A percentile compares a stretch with the other conserved stretches of the same genome.
Evolutionary conservation across 1,284 basidiomycete genomes (phyloP).

Genomic region (Tylopilus sp.): DNA sequence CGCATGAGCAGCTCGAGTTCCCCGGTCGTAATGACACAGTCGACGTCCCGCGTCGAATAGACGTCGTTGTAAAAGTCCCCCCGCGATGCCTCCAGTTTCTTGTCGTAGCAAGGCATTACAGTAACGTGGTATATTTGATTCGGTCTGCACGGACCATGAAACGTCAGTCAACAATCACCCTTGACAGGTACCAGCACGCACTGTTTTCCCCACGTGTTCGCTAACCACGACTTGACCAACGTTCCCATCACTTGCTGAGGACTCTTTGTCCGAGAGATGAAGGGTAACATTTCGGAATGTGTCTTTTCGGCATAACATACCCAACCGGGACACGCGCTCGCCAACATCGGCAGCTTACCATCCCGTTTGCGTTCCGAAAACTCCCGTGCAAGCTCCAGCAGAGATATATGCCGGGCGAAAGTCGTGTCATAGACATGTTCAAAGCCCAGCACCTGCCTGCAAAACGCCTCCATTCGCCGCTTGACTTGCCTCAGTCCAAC

Average conservation of each 20-base stretch:
- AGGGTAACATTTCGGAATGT: slow-evolving; percentile 89
- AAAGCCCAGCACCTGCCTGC: slow-evolving; percentile 59
- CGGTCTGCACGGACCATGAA: slow-evolving; percentile 45
- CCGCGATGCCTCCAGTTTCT: slow-evolving; percentile 96
- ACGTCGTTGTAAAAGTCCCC: slow-evolving; percentile 83
- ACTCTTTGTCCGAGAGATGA: slow-evolving; percentile 85
- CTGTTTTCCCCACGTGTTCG: slow-evolving; percentile 57
- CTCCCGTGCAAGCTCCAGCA: slow-evolving; percentile 81
- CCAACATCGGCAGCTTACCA: slow-evolving; percentile 79
- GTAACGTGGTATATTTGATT: slow-evolving; percentile 91
- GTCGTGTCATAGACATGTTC: slow-evolving; percentile 88
- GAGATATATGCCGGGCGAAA: slow-evolving; percentile 85
- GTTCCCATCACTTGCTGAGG: slow-evolving; percentile 94
- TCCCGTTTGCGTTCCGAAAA: slow-evolving; percentile 66
- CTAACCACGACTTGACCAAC: slow-evolving; percentile 86
- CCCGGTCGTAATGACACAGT: slow-evolving; percentile 97
- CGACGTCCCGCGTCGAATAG: slow-evolving; percentile 86
- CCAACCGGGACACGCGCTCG: slow-evolving; percentile 98
- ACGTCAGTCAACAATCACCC: slow-evolving; percentile 15
- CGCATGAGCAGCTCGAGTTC: slow-evolving; percentile 87
- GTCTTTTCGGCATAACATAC: slow-evolving; percentile 99
- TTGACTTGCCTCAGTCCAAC: slow-evolving; percentile 61
- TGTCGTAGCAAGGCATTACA: slow-evolving; percentile 99
- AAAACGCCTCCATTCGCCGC: slow-evolving; percentile 66
- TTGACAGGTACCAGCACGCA: slow-evolving; percentile 39